Base-by-base conservation (phyloP, 352 stramenopile species). In the Phytopythium sindhum region DNA sequence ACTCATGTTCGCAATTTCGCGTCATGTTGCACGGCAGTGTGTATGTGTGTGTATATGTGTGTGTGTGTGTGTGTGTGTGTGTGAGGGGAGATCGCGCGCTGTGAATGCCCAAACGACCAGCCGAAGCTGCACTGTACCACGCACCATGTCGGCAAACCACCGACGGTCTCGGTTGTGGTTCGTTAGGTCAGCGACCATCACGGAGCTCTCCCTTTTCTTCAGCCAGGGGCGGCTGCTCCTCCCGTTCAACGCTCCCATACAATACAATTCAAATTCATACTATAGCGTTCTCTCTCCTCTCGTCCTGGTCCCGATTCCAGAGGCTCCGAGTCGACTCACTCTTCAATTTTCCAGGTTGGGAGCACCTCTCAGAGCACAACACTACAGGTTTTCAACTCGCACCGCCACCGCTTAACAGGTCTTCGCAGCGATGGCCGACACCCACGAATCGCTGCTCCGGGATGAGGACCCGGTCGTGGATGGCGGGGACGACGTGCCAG, bases 401-500 rank as follows among this genome's bases (percentile, higher is more conserved):
- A n/a, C n/a, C n/a, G n/a, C n/a, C n/a, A n/a, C n/a, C n/a, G 21
- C 41, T 23, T 17, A 2, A 19, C 42, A 50, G 42, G 42, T 28
- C 42, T 50, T 15, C 0, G 42, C 21, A 50, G 52, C 31, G 11
- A 39, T 42, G 52, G 19, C 17, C 29, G 52, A 39, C 28, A 12
- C 24, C 10, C 15, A 44, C 52, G 52, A 57, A 6, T 11, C 50
- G 33, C 66, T 85, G 24, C 57, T 84, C 33, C 67, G 69, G 39
- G 52, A 61, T 0, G 73, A 84, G n/a, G 75, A 75, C 24, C 57
- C 45, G 11, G 17, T n/a, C 24, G 65, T 29, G 28, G 24, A 69
- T 7, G 24, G 21, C 15, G 57, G 60, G 8, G 72, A 80, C 37
- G 67, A 80, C 37, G 75, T 92, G 45, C 83, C 83, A 12, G 61